Base-by-base conservation (phyloP, 257 asterid species). In the Fraxinus quadrangulata region DNA sequence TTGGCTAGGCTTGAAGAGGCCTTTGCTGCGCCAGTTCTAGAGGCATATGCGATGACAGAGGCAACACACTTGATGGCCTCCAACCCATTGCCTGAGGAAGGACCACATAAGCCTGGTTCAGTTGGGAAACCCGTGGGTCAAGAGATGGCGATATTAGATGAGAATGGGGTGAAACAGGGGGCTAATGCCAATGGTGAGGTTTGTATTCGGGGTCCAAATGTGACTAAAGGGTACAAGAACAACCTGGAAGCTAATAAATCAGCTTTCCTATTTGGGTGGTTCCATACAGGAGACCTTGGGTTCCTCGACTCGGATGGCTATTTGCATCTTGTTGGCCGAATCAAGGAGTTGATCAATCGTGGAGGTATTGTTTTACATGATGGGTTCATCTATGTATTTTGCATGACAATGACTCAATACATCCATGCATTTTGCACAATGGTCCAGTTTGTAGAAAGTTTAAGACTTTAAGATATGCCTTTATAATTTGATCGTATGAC, bases 31-130 rank as follows among this genome's bases (percentile, higher is more conserved):
- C 97, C 98, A 6, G 98, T 92, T 24, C 78, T 94, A 82, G 97
- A 94, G 88, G 96, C 97, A 0, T 94, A 94, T 68, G 98, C 98
- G 2, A 94, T 94, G 98, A 94, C 98, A 1, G 98, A 94, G 82
- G 98, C 98, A 1, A 81, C 92, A 4, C 97, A 94, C 83, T 81
- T 92, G 88, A 94, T 92, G 98, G 83, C 96, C 2, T 92, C 98
- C 5, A 94, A 94, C 80, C 97, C 98, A 0, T 85, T 92, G 83
- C 94, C 93, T 0, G 93, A 90, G 81, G 87, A 84, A 5, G 98
- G 98, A 21, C 93, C 93, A 0, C 97, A 92, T 75, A 84, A 87
- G 61, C 78, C 98, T 12, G 91, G 97, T 40, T 94, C 98, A 0
- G 98, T 94, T 2, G 98, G 98, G 21, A 88, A 84, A 79, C 96